Base-by-base conservation (phyloP, 306 rosid species). In the Citrullus amarus region DNA sequence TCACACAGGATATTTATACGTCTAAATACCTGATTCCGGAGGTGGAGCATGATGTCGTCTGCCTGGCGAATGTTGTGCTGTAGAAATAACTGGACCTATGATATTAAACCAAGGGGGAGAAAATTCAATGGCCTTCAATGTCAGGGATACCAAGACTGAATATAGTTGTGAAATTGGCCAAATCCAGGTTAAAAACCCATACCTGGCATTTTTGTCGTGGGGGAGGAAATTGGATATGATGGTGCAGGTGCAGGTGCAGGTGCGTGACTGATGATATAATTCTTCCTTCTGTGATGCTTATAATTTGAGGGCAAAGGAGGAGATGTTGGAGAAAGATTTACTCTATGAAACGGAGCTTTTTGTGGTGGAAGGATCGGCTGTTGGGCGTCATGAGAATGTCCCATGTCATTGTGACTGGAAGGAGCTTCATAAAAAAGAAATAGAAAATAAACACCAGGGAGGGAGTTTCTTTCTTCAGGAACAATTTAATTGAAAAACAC, bases 41-140 rank as follows among this genome's bases (percentile, higher is more conserved):
- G 98, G 93, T 59, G 98, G 79, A 81, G 93, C 86, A 87, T 79
- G 10, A 59, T 85, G 88, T 77, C 78, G 77, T 79, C 14, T 77
- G 34, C 83, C 79, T 32, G 79, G 74, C 74, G 83, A 88, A 56
- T 53, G 75, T 51, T 78, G 70, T n/a, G 79, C 68, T 14, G 98
- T 90, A 77, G 94, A 83, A 78, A 85, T 78, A 43, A 72, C 82
- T 59, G 89, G 87, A 68, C 89, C 97, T 91, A 76, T 18, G 80
- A 67, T 57, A 51, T 55, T n/a, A 76, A 55, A 58, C 44, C 63
- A 18, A 39, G 25, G 30, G 44, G 14, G 2, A 1, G 20, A 56
- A 20, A 22, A 2, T 20, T 44, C 36, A 71, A 71, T 14, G 14
- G 20, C 22, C 58, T 13, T 44, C 14, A 3, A 46, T 15, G 22